phyloP scores from a whole-genome alignment of 2,329 filamentous ascomycete species.

The Paramyrothecium roridum region DNA sequence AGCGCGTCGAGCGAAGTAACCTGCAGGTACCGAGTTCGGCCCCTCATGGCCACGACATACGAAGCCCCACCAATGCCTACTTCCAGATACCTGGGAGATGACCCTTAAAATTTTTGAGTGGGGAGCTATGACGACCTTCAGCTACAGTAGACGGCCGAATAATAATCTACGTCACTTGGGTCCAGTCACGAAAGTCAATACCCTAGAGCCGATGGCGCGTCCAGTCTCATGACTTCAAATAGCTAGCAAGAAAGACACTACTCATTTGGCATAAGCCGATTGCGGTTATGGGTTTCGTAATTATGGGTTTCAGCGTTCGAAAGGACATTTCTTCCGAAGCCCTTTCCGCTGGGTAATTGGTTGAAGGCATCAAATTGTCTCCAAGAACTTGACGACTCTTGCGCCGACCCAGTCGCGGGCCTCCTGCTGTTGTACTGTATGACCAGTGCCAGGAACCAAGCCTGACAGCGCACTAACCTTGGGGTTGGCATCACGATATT shows the following conservation, averaged over 20 bases:
- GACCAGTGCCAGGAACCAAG: slow-evolving; percentile 49
- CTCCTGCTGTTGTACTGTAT: slow-evolving; percentile 43
- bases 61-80: not conserved
- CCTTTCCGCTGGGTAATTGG: not conserved
- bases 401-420: slow-evolving; percentile 48
- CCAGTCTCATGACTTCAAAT: too few relatives aligned
- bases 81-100: not conserved
- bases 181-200: too few relatives aligned
- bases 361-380: slow-evolving; percentile 13
- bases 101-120: not conserved
- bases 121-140: not conserved
- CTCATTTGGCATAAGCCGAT: too few relatives aligned
- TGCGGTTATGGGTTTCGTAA: too few relatives aligned
- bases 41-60: not conserved
- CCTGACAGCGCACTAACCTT: slow-evolving; percentile 49
- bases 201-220: too few relatives aligned
- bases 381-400: slow-evolving; percentile 44
- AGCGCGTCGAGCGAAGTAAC: not conserved
- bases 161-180: too few relatives aligned
- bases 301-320: too few relatives aligned
- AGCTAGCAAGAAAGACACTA: too few relatives aligned
- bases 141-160: too few relatives aligned
- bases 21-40: not conserved
- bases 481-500: slow-evolving; percentile 48
- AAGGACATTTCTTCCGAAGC: too few relatives aligned